Evolutionary conservation across 345 rosid species (phyloP), one percentile per base, ranked within the genome.

Genomic region (Sonneratia alba): DNA sequence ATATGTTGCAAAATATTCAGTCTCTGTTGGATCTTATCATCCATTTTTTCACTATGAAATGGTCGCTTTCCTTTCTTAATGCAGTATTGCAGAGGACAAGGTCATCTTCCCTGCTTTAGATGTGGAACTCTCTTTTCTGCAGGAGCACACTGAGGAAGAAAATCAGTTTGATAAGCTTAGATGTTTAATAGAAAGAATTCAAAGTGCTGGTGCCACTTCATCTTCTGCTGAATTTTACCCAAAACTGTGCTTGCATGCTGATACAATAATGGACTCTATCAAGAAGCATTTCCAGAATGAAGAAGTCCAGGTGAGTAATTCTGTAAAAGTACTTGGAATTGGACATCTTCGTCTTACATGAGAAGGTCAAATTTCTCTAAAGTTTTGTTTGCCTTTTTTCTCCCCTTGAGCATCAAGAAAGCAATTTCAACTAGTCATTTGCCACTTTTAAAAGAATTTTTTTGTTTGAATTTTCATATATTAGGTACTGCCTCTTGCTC

Each of bases 91-190:
- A 18, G 95, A 92, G 83, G 98, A 88, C 75, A 85, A 87, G 70
- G 89, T 92, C 76, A 90, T 90, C 79, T 92, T 92, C 82, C 98
- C 98, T 72, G 95, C 96, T 24, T 83, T 92, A 73, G 94, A 85
- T 77, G 88, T 78, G 56, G 90, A 89, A 75, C 77, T 89, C 48
- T 90, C 91, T 71, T 92, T 90, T 78, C 74, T 77, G 32, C 85
- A 85, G 78, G 95, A 90, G 82, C 96, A 90, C 76, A 88, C 85
- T 27, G 91, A 90, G 83, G 95, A 92, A 84, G 91, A 90, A 81
- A 84, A 70, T 75, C 98, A 83, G 79, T 89, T 92, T 73, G 83
- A 85, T 56, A 89, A 85, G 78, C 83, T 90, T 70, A 84, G 95
- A 64, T 76, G 86, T 81, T 84, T 92, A 75, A 92, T 90, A 79